A percentile compares a stretch with the other conserved stretches of the same genome.
Evolutionary conservation across 1,139 yeast genomes (phyloP).

Genomic region (Diutina rugosa): DNA sequence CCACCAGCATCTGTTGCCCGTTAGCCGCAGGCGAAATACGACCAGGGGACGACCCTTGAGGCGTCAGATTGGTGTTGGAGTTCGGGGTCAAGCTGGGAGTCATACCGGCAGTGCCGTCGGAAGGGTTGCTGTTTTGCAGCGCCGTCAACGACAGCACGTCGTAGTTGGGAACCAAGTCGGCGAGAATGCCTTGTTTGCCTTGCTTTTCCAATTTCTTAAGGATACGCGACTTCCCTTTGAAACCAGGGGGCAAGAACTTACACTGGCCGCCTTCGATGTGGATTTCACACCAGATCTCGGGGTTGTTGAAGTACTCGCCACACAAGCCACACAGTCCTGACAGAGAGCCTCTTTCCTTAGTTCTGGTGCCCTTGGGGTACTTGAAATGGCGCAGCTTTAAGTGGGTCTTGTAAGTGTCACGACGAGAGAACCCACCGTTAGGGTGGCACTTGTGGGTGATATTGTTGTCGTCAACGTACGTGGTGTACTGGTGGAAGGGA

Average conservation of each 20-base stretch:
- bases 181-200: constrained; percentile 2
- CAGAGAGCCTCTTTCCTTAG: constrained; percentile 26
- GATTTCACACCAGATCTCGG: constrained; percentile 34
- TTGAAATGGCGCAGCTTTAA: constrained; percentile 44
- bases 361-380: constrained; percentile 46
- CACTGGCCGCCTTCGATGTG: constrained; percentile 38
- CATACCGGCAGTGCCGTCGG: neutral
- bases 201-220: constrained; percentile 30
- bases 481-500: constrained; percentile 29
- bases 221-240: constrained; percentile 35
- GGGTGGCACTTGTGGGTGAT: constrained; percentile 33
- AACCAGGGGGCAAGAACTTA: constrained; percentile 37
- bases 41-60: neutral
- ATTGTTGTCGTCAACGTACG: constrained; percentile 10
- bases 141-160: neutral
- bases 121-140: neutral
- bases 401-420: constrained; percentile 48
- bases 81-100: neutral
- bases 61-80: neutral
- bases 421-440: constrained; percentile 44
- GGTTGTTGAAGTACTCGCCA: constrained; percentile 33
- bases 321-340: constrained; percentile 50
- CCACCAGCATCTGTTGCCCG: neutral
- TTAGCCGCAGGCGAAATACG: neutral
- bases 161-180: neutral